Conservation (phyloP, 2,329 filamentous ascomycete species). For the Aspergillus thermomutatus region DNA sequence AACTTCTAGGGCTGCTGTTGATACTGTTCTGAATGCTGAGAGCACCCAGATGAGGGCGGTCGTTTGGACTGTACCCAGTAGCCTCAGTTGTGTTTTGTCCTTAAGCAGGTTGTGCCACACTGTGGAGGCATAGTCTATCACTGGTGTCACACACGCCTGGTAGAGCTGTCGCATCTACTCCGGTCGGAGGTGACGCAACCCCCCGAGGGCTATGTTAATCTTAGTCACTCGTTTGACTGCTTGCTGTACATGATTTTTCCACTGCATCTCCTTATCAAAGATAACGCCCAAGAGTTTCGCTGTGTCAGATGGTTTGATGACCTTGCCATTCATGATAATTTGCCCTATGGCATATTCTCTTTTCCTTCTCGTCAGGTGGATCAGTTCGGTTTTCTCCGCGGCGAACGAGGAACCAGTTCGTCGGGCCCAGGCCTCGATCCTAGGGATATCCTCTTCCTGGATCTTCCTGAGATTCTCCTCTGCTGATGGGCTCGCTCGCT, state of each 20-base stretch:
- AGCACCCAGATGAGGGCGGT: conserved; percentile 17
- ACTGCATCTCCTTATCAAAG: conserved; percentile 21
- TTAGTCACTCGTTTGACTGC: conserved; percentile 17
- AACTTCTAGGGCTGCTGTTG: conserved; percentile 16
- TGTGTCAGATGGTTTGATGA: conserved; percentile 12
- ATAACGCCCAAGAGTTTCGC: conserved; percentile 25
- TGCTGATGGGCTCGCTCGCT: conserved; percentile 14
- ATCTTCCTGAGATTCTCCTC: conserved; percentile 22
- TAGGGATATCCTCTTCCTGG: conserved; percentile 22
- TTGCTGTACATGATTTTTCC: conserved; percentile 21
- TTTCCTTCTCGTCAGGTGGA: conserved; percentile 25
- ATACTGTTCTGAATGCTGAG: conserved; percentile 17
- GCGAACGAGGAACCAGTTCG: conserved; percentile 25
- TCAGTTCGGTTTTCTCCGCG: conserved; percentile 28
- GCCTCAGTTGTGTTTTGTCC: conserved; percentile 16
- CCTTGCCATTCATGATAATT: conserved; percentile 13
- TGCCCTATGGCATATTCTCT: conserved; percentile 11
- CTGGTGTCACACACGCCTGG: conserved; percentile 18
- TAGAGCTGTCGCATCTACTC: conserved; percentile 24
- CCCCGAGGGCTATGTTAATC: conserved; percentile 11
- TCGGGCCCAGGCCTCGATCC: conserved; percentile 23
- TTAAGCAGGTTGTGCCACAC: conserved; percentile 20
- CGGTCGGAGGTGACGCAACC: conserved; percentile 18
- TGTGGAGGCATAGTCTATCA: conserved; percentile 21
- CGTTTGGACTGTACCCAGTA: conserved; percentile 14